Conservation (phyloP, 768 basidiomycete genomes). For the Hygrocybe punicea region DNA sequence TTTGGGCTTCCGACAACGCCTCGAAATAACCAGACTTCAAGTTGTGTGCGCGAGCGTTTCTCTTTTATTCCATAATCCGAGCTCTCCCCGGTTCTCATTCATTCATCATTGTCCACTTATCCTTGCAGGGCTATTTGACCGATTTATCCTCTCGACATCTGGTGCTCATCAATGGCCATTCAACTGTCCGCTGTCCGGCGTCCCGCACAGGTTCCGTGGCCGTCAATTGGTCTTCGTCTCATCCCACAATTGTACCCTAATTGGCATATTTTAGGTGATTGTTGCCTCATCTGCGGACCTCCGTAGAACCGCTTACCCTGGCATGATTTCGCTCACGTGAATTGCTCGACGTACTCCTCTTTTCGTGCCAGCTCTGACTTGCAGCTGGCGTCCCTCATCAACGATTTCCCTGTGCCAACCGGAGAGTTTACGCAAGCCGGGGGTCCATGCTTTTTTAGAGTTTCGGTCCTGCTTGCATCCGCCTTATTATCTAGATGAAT, state of each 20-base stretch:
- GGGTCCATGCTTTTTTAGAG: not conserved
- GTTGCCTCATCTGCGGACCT: not conserved
- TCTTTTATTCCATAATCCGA: no score
- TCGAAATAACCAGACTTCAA: no score
- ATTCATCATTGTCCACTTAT: not conserved
- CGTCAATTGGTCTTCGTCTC: not conserved
- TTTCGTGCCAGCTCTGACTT: not conserved
- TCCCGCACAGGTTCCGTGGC: no score
- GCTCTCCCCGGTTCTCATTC: no score
- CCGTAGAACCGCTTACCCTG: not conserved
- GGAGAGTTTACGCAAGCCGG: not conserved
- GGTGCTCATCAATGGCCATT: no score
- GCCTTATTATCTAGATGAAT: not conserved
- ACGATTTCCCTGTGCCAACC: not conserved
- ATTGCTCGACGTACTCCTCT: not conserved
- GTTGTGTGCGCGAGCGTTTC: no score
- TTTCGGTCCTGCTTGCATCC: not conserved
- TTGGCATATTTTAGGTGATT: not conserved
- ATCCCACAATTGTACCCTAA: no score
- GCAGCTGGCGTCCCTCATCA: not conserved
- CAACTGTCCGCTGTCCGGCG: not conserved
- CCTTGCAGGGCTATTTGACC: no score
- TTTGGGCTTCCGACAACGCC: no score
- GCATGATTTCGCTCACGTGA: not conserved
- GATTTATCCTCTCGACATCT: no score